A percentile compares a stretch with the other conserved stretches of the same genome.
phyloP scores from a whole-genome alignment of 2,329 filamentous ascomycete genomes.

The Cladosporium cucumerinum region DNA sequence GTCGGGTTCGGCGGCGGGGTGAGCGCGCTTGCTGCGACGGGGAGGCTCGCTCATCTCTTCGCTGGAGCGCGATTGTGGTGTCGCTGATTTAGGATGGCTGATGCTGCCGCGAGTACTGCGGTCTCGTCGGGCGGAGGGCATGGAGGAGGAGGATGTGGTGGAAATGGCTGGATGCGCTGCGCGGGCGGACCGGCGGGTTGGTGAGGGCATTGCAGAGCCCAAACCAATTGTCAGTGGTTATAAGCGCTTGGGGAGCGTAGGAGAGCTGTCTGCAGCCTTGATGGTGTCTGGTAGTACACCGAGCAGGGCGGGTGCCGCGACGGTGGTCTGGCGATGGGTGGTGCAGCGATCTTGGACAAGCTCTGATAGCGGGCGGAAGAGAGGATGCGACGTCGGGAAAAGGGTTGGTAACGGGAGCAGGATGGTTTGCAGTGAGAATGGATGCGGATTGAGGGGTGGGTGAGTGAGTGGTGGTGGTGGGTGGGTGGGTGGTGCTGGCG shows the following conservation, averaged over 20 bases:
- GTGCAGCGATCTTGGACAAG: not conserved
- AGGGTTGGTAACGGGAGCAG: slow-evolving; percentile 1
- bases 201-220: slow-evolving; percentile 28
- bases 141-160: slow-evolving; percentile 71
- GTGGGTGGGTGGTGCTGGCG: not conserved
- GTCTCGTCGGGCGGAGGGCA: slow-evolving; percentile 57
- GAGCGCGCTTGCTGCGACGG: slow-evolving; percentile 74
- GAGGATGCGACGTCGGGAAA: not conserved
- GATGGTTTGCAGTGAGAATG: not conserved
- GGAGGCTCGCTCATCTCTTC: slow-evolving; percentile 66
- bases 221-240: not conserved
- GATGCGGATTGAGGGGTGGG: not conserved
- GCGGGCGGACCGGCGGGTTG: slow-evolving; percentile 77
- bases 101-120: slow-evolving; percentile 68
- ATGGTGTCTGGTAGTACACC: not conserved
- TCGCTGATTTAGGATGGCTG: slow-evolving; percentile 73
- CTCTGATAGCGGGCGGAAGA: not conserved
- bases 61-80: slow-evolving; percentile 69
- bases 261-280: not conserved
- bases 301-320: not conserved
- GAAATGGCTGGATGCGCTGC: slow-evolving; percentile 59
- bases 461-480: not conserved
- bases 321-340: not conserved
- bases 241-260: not conserved
- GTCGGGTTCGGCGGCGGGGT: slow-evolving; percentile 61